Evolutionary conservation across 1,284 basidiomycete genomes (phyloP), one percentile per base, ranked within the genome.

Genomic region (Farysia itapuensis): DNA sequence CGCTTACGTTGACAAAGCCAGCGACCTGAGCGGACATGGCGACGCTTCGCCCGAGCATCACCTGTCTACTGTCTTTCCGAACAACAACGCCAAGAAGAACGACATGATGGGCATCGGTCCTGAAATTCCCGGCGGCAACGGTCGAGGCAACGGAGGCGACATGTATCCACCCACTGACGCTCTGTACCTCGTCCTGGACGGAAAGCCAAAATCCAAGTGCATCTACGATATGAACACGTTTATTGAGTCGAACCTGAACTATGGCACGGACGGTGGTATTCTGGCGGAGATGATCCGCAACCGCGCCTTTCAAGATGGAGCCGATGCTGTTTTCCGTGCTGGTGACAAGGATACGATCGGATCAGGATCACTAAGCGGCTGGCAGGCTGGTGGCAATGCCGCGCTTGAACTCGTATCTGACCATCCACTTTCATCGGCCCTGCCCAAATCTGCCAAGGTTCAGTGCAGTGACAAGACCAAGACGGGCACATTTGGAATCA

Each of bases 211-310:
- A 20, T 39, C 39, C 25, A 53, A 60, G 39, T 60, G 57, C 43
- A 46, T 60, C 39, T 60, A 49, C 46, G 57, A 60, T 37, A 60
- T 60, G 57, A 28, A 60, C 57, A 63, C 53, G 6, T 63, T 63
- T n/a, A 42, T 63, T 22, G 59, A 63, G 37, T 44, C 49, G 13
- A 63, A 63, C 46, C 44, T 67, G 43, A 67, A 65, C 53, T 64
- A 51, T n/a, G 67, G 51, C 20, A 47, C 52, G 15, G 61, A 67
- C 21, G 65, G 67, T n/a, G 66, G 66, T 15, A 41, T 70, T 2
- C 63, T 65, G 19, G 64, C 54, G 16, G 67, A 70, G 39, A 47
- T 70, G 44, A 70, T 70, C 39, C 49, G 49, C 39, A 65, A 66
- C 38, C 63, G 63, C 3, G 65, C 65, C 18, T 66, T 68, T 45